Evolutionary conservation across 1,139 yeast genomes (phyloP).

Genomic region (Pichia norvegensis): DNA sequence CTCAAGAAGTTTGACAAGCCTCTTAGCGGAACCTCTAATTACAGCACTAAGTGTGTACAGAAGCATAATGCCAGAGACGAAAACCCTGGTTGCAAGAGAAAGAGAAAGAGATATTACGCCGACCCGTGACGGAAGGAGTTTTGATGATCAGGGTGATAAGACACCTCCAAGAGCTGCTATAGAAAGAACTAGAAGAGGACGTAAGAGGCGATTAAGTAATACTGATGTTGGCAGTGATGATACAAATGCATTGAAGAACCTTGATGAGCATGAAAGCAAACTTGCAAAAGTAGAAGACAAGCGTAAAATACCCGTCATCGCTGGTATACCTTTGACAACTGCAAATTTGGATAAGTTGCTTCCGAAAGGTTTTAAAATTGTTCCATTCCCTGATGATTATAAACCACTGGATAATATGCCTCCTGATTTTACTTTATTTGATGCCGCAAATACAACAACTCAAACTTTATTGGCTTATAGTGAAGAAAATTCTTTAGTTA

Average conservation of each 20-base stretch:
- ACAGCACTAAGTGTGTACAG: neutral
- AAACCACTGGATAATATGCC: conserved; percentile 30
- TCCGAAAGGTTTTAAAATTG: conserved; percentile 46
- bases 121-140: conserved; percentile 17
- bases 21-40: too few relatives aligned
- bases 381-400: conserved; percentile 43
- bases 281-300: conserved; percentile 10
- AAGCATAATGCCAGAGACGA: conserved; percentile 7
- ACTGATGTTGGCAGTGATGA: conserved; percentile 12
- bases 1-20: neutral
- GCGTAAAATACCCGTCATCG: conserved; percentile 36
- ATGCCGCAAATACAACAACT: conserved; percentile 16
- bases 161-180: conserved; percentile 11
- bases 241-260: neutral
- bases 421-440: conserved; percentile 33
- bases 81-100: conserved; percentile 3
- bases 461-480: conserved; percentile 33
- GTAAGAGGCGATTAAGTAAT: conserved; percentile 28
- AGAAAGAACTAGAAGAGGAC: conserved; percentile 5
- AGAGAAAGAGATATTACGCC: conserved; percentile 5
- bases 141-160: conserved; percentile 7
- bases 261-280: neutral
- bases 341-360: conserved; percentile 43
- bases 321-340: conserved; percentile 43
- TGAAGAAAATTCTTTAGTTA: conserved; percentile 15